phyloP scores from a whole-genome alignment of 495 filamentous ascomycete species.

The Venustampulla echinocandica region DNA sequence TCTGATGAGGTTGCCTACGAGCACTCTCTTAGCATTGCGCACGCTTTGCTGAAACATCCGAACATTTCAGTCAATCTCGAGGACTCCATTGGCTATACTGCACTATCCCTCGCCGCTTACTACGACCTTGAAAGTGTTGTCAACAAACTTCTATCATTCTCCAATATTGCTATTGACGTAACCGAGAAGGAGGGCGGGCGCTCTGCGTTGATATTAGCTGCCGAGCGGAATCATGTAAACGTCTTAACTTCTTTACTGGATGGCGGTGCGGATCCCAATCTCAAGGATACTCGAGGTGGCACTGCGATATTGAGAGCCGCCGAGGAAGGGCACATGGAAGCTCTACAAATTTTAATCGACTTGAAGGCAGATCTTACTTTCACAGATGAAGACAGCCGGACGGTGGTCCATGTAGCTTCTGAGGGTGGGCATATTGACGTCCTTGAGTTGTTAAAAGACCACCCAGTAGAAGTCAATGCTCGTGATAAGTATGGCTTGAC shows the following conservation, averaged over 20 bases:
- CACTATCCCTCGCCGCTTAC: slow-evolving; percentile 11
- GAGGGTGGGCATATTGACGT: slow-evolving; percentile 9
- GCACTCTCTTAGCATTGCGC: no score
- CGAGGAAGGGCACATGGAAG: slow-evolving; percentile 8
- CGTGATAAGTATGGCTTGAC: slow-evolving; percentile 21
- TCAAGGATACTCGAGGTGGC: slow-evolving; percentile 3
- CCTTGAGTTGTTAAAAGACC: slow-evolving; percentile 9
- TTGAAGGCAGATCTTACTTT: slow-evolving; percentile 4
- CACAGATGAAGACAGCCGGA: slow-evolving; percentile 15
- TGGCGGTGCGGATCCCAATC: slow-evolving; percentile 6
- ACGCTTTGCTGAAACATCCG: slow-evolving; percentile 8
- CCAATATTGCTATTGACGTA: slow-evolving; percentile 4
- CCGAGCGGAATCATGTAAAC: slow-evolving; percentile 3
- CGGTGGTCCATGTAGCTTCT: slow-evolving; percentile 18
- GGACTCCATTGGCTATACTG: slow-evolving; percentile 14
- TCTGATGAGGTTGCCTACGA: no score
- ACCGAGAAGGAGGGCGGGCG: slow-evolving; percentile 8
- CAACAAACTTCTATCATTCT: slow-evolving; percentile 8
- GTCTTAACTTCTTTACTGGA: slow-evolving; percentile 1
- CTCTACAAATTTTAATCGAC: slow-evolving; percentile 5
- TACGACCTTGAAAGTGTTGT: slow-evolving; percentile 6
- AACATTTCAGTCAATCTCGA: slow-evolving; percentile 8
- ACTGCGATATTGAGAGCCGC: slow-evolving; percentile 12
- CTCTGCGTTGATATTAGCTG: slow-evolving; percentile 14
- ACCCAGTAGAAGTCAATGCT: slow-evolving; percentile 17